Evolutionary conservation across 306 rosid genomes (phyloP), one percentile per base, ranked within the genome.

Genomic region (Mimosa bimucronata): DNA sequence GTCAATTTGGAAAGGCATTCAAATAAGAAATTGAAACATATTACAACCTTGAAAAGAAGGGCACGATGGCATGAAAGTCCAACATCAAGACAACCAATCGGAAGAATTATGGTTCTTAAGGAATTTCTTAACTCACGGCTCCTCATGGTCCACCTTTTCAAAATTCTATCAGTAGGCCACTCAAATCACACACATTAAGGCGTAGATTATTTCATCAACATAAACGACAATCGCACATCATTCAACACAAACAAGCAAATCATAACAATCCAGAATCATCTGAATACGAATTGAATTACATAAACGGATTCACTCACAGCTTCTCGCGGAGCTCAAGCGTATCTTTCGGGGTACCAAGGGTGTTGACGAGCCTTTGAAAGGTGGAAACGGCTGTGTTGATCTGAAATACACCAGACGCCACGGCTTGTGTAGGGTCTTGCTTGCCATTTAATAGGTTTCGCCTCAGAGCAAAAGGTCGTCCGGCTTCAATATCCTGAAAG

Each of bases 31-130:
- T 30, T 71, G 46, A 29, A 66, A 81, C 65, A 48, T 66, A 80
- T 50, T 79, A 79, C 83, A 84, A 91, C 99, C 98, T 96, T 96
- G 79, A 96, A 96, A 73, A 96, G 99, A 65, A 96, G 88, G 81
- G 99, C 98, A 66, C 99, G 88, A 80, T 96, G 98, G 79, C 99
- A 97, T 19, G 98, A 92, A 89, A 96, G 99, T 86, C 98, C 99
- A 73, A 96, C 84, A 82, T 96, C 99, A 83, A 96, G 95, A 79
- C 73, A 50, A 48, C 99, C 98, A 29, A 93, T 92, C 76, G 99
- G 98, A 81, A 96, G 91, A 84, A 91, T 86, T 57, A 85, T 78
- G 48, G 94, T 88, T 31, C 83, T 85, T 71, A 86, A 80, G 67
- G 90, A 90, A 87, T 87, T 82, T 81, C 91, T 86, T 52, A 93